These are phyloP conservation scores for Jamesozyma rosinii DNA, from an alignment of 805 yeast genomes.

Conservation along the genomic window DNA sequence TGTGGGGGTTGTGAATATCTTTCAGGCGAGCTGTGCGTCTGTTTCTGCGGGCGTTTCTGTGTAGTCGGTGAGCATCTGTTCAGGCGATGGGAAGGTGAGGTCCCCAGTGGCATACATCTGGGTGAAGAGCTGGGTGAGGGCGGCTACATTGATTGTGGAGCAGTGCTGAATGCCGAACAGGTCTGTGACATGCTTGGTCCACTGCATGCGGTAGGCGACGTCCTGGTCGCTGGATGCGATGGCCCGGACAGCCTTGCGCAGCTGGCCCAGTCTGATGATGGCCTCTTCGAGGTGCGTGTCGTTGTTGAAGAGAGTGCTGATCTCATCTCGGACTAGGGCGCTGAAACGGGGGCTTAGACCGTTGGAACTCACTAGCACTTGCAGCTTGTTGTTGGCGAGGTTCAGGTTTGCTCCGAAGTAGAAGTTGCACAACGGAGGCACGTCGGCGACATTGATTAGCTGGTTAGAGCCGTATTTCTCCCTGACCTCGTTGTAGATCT, in stretches of 20 bases:
- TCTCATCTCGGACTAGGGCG: constrained; percentile 25
- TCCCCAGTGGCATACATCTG: constrained; percentile 12
- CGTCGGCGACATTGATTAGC: constrained; percentile 30
- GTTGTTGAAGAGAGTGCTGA: constrained; percentile 9
- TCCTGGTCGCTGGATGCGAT: constrained; percentile 5
- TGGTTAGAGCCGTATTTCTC: constrained; percentile 21
- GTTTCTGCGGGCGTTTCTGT: no score
- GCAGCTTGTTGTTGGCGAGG: constrained; percentile 10
- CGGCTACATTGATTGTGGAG: constrained; percentile 16
- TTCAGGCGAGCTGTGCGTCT: no score
- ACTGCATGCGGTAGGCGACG: constrained; percentile 26
- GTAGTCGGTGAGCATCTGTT: neutral
- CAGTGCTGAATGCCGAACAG: constrained; percentile 23
- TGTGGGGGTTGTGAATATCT: no score
- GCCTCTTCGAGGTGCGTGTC: constrained; percentile 18
- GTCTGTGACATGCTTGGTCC: constrained; percentile 27
- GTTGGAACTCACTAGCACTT: constrained; percentile 25
- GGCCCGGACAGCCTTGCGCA: neutral
- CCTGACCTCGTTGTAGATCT: constrained; percentile 18
- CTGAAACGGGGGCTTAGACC: constrained; percentile 30
- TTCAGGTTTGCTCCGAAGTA: constrained; percentile 29
- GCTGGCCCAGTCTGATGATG: constrained; percentile 17
- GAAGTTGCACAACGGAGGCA: constrained; percentile 29
- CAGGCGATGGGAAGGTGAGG: neutral
- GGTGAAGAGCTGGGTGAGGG: constrained; percentile 14